Percentiles rank a stretch among this genome's conserved stretches.
Evolutionary conservation across 192 early-diverging fungal species (phyloP).

Genomic region (Cetraspora pellucida): DNA sequence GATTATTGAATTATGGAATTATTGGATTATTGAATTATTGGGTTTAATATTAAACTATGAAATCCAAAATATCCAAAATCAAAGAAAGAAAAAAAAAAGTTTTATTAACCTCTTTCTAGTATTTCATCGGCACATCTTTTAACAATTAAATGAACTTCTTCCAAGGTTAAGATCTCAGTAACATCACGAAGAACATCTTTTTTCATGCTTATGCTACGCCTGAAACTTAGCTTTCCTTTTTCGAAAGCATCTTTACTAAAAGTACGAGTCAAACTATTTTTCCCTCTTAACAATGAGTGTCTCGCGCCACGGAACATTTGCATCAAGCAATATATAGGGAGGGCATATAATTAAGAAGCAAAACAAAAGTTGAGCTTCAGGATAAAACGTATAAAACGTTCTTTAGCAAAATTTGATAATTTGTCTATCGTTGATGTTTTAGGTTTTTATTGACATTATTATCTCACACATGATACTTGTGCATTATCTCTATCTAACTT

Average conservation of each 20-base stretch:
- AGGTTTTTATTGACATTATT: no score
- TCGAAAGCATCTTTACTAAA: background rate
- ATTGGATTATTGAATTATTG: background rate
- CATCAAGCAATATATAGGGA: no score
- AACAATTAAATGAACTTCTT: slow-evolving; percentile 28
- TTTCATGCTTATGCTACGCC: no score
- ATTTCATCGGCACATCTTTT: slow-evolving; percentile 30
- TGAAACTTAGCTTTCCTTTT: background rate
- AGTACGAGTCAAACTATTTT: background rate
- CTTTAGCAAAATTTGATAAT: no score
- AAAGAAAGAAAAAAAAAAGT: no score
- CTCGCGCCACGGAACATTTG: slow-evolving; percentile 7
- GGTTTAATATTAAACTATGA: background rate
- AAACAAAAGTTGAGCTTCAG: no score
- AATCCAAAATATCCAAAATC: background rate
- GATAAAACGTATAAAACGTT: no score
- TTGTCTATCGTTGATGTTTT: no score
- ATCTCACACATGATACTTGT: no score
- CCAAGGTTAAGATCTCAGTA: slow-evolving; percentile 15
- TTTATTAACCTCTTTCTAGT: slow-evolving; percentile 7
- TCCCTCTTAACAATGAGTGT: background rate
- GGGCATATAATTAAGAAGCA: no score
- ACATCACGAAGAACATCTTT: background rate
- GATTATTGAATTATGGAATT: background rate
- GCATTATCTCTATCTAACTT: no score